These are phyloP conservation scores for Lolium rigidum DNA, from an alignment of 176 grass and related monocot species.

Conservation along the genomic window DNA sequence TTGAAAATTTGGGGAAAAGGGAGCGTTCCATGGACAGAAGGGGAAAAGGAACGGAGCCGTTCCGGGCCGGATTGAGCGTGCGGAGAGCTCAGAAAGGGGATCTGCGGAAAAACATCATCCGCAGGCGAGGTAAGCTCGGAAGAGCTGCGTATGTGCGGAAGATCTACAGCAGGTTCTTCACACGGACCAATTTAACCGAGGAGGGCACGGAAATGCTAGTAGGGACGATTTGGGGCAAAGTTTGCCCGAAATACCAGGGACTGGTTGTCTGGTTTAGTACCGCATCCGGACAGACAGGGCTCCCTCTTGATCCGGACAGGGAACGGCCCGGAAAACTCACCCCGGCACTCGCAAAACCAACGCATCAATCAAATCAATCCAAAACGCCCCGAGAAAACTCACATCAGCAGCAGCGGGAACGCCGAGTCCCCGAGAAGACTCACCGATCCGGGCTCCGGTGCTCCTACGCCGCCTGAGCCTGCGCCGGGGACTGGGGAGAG, in stretches of 20 bases:
- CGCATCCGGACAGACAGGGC: not conserved
- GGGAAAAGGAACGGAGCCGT: no score
- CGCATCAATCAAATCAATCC: not conserved
- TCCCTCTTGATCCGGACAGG: constrained; percentile 2
- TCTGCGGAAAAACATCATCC: not conserved
- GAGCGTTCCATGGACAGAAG: not conserved
- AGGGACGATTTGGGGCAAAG: not conserved
- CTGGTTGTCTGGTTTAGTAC: not conserved
- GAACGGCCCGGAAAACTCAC: not conserved
- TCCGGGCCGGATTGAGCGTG: not conserved
- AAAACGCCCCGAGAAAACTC: not conserved
- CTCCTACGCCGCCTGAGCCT: no score
- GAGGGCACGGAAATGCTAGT: not conserved
- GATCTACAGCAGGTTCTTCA: constrained; percentile 26
- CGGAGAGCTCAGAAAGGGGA: not conserved
- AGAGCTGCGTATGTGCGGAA: not conserved
- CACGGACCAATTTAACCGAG: not conserved
- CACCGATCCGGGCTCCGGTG: constrained; percentile 1
- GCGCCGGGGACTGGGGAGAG: not conserved
- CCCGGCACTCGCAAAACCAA: not conserved
- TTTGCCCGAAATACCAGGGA: not conserved
- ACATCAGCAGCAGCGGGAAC: not conserved
- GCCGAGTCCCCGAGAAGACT: not conserved
- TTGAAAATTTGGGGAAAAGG: not conserved
- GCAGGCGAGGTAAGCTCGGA: not conserved